Conservation (phyloP, 1,139 yeast species). For the Tardiomyces blankii region DNA sequence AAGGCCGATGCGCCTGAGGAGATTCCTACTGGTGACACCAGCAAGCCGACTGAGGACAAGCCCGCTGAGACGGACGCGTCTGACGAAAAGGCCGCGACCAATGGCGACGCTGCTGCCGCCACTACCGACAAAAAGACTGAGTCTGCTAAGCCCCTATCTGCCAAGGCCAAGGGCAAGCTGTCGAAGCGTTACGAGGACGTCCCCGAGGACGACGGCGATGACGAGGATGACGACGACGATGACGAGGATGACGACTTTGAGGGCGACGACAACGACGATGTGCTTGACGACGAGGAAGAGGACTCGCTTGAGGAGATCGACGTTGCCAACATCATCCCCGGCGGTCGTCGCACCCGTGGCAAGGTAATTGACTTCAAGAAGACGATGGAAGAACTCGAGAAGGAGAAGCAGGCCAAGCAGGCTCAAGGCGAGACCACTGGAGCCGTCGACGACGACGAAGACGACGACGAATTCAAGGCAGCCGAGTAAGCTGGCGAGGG, state of each 20-base stretch:
- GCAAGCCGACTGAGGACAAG: slow-evolving; percentile 33
- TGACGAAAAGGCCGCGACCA: slow-evolving; percentile 3
- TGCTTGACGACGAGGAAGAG: slow-evolving; percentile 44
- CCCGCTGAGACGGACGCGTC: slow-evolving; percentile 2
- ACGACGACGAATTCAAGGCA: slow-evolving; percentile 12
- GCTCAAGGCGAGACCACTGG: slow-evolving; percentile 29
- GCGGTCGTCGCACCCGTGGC: slow-evolving; percentile 90
- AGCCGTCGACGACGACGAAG: slow-evolving; percentile 29
- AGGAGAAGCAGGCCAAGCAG: slow-evolving; percentile 17
- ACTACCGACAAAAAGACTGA: slow-evolving; percentile 34
- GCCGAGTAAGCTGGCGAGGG: neutral
- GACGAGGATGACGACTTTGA: slow-evolving; percentile 15
- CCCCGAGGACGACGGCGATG: slow-evolving; percentile 20
- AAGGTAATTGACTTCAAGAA: slow-evolving; percentile 77
- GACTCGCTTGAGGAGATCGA: slow-evolving; percentile 82
- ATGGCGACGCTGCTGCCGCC: neutral
- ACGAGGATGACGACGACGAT: slow-evolving; percentile 18
- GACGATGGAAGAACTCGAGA: slow-evolving; percentile 65
- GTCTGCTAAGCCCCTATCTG: slow-evolving; percentile 49
- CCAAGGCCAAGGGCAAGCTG: slow-evolving; percentile 7
- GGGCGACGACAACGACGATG: slow-evolving; percentile 14
- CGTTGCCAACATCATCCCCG: slow-evolving; percentile 71
- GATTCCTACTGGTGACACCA: slow-evolving; percentile 15
- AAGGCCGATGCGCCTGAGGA: slow-evolving; percentile 13
- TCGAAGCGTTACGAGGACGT: slow-evolving; percentile 15